phyloP scores from a whole-genome alignment of 805 yeast species.

The Henningerozyma blattae region DNA sequence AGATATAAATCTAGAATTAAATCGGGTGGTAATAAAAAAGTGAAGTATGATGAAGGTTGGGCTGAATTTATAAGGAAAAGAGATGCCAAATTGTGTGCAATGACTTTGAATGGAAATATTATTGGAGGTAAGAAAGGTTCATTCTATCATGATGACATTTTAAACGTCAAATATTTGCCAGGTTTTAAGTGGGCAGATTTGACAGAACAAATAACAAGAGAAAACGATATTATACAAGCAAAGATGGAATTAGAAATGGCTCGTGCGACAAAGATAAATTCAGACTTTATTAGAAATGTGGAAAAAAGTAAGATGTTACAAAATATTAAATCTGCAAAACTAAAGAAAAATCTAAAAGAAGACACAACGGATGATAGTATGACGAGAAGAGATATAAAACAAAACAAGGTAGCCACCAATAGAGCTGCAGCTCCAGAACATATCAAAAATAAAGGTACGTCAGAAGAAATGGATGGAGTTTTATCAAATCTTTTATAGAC shows the following conservation, averaged over 20 bases:
- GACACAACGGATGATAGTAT: too few species aligned
- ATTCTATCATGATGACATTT: conserved; percentile 86
- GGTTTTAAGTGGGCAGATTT: conserved; percentile 93
- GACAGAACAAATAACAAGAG: conserved; percentile 85
- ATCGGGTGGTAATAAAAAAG: conserved; percentile 86
- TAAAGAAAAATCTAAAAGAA: too few species aligned
- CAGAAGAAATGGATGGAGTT: conserved; percentile 32
- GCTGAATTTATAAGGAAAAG: conserved; percentile 75
- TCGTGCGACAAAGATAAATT: conserved; percentile 79
- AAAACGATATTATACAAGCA: conserved; percentile 78
- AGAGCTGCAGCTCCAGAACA: conserved; percentile 49
- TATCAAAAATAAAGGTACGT: conserved; percentile 28
- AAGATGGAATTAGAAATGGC: conserved; percentile 80
- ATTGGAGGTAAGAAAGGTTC: conserved; percentile 88
- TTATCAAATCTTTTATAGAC: conserved; percentile 39
- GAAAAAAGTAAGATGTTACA: conserved; percentile 75
- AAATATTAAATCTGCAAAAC: conserved; percentile 36
- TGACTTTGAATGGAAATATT: conserved; percentile 75
- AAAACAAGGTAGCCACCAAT: conserved; percentile 52
- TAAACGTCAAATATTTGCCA: conserved; percentile 79
- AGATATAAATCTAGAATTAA: conserved; percentile 57
- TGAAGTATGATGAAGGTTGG: conserved; percentile 91
- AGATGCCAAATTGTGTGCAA: conserved; percentile 82
- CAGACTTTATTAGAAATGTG: conserved; percentile 69
- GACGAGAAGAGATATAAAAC: too few species aligned